Evolutionary conservation across 495 filamentous ascomycete species (phyloP).

Genomic region (Aspergillus sparsus): DNA sequence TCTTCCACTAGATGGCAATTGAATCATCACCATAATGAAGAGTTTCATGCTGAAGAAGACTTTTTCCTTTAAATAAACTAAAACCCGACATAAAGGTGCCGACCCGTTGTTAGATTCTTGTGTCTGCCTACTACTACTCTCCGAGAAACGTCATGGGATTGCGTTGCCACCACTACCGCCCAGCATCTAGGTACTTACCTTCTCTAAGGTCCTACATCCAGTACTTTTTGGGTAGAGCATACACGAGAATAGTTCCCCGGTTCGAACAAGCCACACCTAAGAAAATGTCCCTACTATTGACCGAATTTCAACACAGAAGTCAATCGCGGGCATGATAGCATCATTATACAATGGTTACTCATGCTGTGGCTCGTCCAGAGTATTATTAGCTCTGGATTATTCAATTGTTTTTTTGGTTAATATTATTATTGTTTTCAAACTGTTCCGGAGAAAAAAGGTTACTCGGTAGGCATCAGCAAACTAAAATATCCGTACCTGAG

Average conservation of each 20-base stretch:
- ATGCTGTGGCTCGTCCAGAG: no score
- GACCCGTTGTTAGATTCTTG: neutral
- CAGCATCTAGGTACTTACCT: neutral
- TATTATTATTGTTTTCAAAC: slow-evolving; percentile 14
- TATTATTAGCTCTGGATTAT: neutral
- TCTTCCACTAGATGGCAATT: no score
- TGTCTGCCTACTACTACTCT: neutral
- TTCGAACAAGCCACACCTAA: no score
- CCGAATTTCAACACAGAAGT: no score
- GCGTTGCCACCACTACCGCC: neutral
- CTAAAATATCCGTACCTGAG: slow-evolving; percentile 31
- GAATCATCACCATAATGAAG: no score
- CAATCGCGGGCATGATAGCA: no score
- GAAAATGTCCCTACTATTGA: no score
- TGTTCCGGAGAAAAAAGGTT: slow-evolving; percentile 22
- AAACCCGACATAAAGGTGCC: neutral
- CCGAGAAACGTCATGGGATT: slow-evolving; percentile 3
- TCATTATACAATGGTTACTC: no score
- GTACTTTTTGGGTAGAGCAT: neutral
- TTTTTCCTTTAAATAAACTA: no score
- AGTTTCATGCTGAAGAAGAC: no score
- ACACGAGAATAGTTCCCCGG: no score
- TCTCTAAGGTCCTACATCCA: no score
- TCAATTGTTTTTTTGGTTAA: neutral
- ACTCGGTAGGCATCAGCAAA: slow-evolving; percentile 22